Evolutionary conservation across 148 eudicot genomes (phyloP).

Genomic region (Chenopodium quinoa): DNA sequence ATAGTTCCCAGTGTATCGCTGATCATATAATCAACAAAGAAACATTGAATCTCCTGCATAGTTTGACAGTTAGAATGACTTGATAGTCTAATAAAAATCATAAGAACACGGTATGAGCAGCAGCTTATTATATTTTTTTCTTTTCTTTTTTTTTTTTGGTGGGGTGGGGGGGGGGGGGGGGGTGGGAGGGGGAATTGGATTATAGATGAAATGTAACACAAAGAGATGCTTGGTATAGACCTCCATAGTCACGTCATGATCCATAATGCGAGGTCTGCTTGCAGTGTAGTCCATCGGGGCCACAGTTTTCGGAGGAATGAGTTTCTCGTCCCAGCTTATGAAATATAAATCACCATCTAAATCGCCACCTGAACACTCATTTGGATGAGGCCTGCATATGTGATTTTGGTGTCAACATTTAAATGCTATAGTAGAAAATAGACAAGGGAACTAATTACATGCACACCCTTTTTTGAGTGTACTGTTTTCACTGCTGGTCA

Average conservation of each 20-base stretch:
- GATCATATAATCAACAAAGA: conserved; percentile 94
- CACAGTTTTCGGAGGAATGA: conserved; percentile 66
- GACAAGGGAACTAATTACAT: not conserved
- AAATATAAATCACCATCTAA: conserved; percentile 94
- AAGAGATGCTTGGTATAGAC: conserved; percentile 30
- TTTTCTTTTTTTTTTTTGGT: too few relatives aligned
- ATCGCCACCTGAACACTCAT: conserved; percentile 98
- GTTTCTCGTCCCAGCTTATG: conserved; percentile 81
- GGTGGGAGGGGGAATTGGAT: too few relatives aligned
- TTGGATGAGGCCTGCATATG: conserved; percentile 86
- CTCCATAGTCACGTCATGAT: conserved; percentile 84
- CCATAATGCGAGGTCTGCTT: conserved; percentile 85
- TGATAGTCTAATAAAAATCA: not conserved
- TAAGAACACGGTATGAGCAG: not conserved
- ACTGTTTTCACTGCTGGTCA: not conserved
- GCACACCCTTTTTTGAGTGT: not conserved
- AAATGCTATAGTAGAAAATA: not conserved
- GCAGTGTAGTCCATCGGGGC: conserved; percentile 95
- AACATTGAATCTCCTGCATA: conserved; percentile 84
- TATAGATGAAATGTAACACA: not conserved
- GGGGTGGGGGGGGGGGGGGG: not conserved
- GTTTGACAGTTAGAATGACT: conserved; percentile 9
- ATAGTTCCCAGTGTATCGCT: conserved; percentile 79
- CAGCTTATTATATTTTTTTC: too few relatives aligned
- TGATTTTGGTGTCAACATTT: not conserved